A percentile compares a stretch with the other conserved stretches of the same genome.
phyloP scores from a whole-genome alignment of 345 rosid species.

The Gossypium sturtianum region DNA sequence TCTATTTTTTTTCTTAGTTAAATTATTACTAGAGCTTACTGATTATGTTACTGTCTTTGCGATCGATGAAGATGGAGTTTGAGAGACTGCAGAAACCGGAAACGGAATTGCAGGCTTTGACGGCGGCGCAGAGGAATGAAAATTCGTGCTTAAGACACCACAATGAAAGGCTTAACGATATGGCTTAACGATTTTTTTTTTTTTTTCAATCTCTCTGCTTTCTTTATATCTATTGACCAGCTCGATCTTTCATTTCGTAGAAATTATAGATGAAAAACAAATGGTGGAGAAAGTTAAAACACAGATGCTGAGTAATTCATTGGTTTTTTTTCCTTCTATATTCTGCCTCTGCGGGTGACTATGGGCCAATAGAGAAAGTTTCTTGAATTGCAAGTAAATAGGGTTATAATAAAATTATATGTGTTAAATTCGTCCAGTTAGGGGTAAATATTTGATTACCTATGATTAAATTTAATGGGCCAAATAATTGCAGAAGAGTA shows the following conservation, averaged over 20 bases:
- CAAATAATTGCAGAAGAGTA: background rate
- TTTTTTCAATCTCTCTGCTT: background rate
- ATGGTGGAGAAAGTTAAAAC: no score
- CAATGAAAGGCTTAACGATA: background rate
- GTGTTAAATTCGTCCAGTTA: background rate
- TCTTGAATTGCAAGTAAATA: background rate
- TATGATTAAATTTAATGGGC: background rate
- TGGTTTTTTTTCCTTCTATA: no score
- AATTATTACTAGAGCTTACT: background rate
- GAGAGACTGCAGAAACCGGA: background rate
- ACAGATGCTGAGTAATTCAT: no score
- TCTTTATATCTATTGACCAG: background rate
- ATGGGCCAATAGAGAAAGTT: no score
- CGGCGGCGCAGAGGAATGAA: background rate
- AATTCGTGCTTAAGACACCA: background rate
- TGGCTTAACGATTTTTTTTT: background rate
- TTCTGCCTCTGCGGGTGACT: no score
- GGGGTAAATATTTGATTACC: background rate
- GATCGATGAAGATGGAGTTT: background rate
- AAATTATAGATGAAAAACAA: no score
- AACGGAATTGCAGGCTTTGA: background rate
- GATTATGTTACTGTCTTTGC: background rate
- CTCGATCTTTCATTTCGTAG: no score
- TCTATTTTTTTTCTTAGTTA: background rate
- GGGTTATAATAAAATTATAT: background rate